Evolutionary conservation across 345 rosid species (phyloP).

Genomic region (Kandelia obovata): DNA sequence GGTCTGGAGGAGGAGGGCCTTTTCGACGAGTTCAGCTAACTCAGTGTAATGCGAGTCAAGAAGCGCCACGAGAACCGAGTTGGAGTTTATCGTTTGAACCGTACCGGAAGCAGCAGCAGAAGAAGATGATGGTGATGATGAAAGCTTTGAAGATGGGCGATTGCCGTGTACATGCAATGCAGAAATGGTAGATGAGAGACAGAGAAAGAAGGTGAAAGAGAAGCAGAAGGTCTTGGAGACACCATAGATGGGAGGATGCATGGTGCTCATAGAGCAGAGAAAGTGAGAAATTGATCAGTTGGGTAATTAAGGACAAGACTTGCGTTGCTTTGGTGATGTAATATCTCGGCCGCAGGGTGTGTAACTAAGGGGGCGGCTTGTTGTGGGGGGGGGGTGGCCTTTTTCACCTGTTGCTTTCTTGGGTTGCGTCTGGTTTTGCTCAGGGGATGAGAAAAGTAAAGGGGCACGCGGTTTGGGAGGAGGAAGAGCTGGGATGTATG

Average conservation of each 20-base stretch:
- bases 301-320: neutral
- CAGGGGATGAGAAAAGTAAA: constrained; percentile 13
- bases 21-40: constrained; percentile 80
- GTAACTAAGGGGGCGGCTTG: no score
- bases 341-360: no score
- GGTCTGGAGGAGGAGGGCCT: constrained; percentile 81
- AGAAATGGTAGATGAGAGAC: constrained; percentile 17
- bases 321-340: neutral
- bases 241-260: constrained; percentile 49
- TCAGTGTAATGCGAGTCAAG: constrained; percentile 95
- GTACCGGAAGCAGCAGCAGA: constrained; percentile 19
- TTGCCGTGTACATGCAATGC: constrained; percentile 34
- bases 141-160: constrained; percentile 1
- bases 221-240: constrained; percentile 13
- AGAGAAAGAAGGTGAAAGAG: constrained; percentile 24
- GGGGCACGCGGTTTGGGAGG: neutral
- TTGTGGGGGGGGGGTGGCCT: no score
- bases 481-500: neutral
- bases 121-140: constrained; percentile 4
- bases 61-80: constrained; percentile 89
- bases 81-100: constrained; percentile 64
- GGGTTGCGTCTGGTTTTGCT: neutral
- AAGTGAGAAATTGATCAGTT: neutral
- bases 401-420: neutral
- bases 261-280: constrained; percentile 30